Base-by-base conservation (phyloP, 257 asterid species). In the Penstemon eatonii region DNA sequence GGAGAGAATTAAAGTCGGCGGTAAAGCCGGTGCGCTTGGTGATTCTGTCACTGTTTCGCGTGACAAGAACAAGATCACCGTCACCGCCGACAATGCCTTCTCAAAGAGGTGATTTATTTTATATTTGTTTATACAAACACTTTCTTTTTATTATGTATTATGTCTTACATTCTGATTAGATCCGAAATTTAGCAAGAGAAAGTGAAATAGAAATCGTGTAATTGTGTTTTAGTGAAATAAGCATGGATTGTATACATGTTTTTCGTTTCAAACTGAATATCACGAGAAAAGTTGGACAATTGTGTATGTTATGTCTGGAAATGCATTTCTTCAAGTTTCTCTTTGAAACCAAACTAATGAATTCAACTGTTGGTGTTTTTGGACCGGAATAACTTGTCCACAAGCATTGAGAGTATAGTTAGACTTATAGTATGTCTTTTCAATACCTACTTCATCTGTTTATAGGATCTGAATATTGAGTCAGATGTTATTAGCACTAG, bases 1-100 rank as follows among this genome's bases (percentile, higher is more conserved):
- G 74, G 89, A 83, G 83, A 72, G 92, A 25, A 83, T 86, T 60
- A 86, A 86, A 79, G 89, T 86, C 58, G 92, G 86, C 8, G 92
- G 89, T 0, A 86, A 86, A 56, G 86, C 89, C 74, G 92, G 87
- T 51, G 84, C 87, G 10, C 89, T 86, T 25, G 87, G 89, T 3
- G 92, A 86, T 47, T 75, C 87, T 44, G 87, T 86, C 12, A 47
- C 84, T 46, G 72, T 86, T 33, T 49, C 76, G 12, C 89, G 92
- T 55, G 89, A 86, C 19, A 86, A 86, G 74, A 75, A 52, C 73
- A 84, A 84, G 50, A 84, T 86, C 80, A 79, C 83, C 59, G 89
- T 86, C 45, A 79, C 86, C 6, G 83, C 86, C 19, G 80, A 80
- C 54, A 54, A 79, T 19, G 9, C 76, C 38, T 84, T 86, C 82